Conservation (phyloP, 2,329 filamentous ascomycete species). For the Aspergillus pseudoterreus region DNA sequence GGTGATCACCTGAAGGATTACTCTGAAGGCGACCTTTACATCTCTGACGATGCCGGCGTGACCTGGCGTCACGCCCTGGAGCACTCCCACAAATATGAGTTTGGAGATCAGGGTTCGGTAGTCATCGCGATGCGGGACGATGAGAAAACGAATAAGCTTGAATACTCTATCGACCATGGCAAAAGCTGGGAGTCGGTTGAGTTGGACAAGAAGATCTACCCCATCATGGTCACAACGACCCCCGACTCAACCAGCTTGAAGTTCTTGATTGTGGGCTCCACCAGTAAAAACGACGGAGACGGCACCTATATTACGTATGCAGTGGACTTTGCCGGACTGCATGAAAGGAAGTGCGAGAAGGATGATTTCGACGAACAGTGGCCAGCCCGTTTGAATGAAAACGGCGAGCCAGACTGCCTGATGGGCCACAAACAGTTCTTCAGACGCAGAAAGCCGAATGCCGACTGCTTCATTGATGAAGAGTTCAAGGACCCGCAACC, state of each 20-base stretch:
- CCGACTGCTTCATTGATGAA: conserved; percentile 82
- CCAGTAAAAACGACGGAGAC: conserved; percentile 35
- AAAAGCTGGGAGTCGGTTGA: conserved; percentile 73
- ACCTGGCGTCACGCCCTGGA: conserved; percentile 73
- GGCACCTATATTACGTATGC: conserved; percentile 63
- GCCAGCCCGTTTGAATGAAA: conserved; percentile 75
- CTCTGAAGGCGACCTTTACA: conserved; percentile 71
- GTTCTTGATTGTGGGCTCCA: conserved; percentile 70
- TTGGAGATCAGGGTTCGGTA: conserved; percentile 88
- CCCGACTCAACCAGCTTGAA: conserved; percentile 91
- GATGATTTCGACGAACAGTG: conserved; percentile 71
- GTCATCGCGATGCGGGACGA: conserved; percentile 76
- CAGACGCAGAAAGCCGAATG: conserved; percentile 76
- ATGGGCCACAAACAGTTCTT: conserved; percentile 96
- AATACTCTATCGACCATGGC: conserved; percentile 88
- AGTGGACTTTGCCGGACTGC: conserved; percentile 78
- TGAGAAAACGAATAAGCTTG: conserved; percentile 55
- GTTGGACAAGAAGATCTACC: conserved; percentile 67
- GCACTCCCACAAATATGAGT: conserved; percentile 91
- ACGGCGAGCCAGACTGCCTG: conserved; percentile 79
- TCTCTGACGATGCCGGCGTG: conserved; percentile 86
- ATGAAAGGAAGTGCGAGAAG: conserved; percentile 73
- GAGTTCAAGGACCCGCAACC: conserved; percentile 76
- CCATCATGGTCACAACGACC: conserved; percentile 76
- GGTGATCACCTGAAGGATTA: conserved; percentile 70